Evolutionary conservation across 768 basidiomycete genomes (phyloP).

Genomic region (Collybia sp.): DNA sequence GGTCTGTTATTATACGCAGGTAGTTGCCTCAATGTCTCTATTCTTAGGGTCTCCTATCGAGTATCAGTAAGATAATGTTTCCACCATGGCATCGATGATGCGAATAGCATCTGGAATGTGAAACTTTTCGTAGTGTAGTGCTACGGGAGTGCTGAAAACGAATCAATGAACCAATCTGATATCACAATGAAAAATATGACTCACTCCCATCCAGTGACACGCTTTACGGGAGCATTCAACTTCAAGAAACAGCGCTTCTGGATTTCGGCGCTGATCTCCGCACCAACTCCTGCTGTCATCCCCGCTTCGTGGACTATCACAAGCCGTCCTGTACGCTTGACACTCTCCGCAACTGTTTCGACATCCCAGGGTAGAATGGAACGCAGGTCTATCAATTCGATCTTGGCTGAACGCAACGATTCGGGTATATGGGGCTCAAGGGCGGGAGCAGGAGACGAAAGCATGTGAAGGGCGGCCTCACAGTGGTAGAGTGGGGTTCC

Average conservation of each 20-base stretch:
- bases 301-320: conserved; percentile 93
- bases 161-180: background rate
- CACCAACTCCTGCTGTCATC: conserved; percentile 81
- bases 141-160: conserved; percentile 65
- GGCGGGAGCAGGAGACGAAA: conserved; percentile 59
- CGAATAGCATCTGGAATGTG: conserved; percentile 85
- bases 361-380: conserved; percentile 90
- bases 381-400: conserved; percentile 89
- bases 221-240: conserved; percentile 80
- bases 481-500: conserved; percentile 93
- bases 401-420: conserved; percentile 58
- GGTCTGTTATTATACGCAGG: conserved; percentile 34
- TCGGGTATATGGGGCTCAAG: conserved; percentile 63
- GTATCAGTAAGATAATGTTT: conserved; percentile 67
- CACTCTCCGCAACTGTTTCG: conserved; percentile 75
- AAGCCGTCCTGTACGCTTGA: conserved; percentile 77
- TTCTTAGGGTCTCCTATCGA: conserved; percentile 6
- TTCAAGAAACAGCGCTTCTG: conserved; percentile 87
- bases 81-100: conserved; percentile 77
- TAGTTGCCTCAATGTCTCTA: conserved; percentile 2
- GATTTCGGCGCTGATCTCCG: conserved; percentile 88
- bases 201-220: conserved; percentile 94
- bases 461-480: conserved; percentile 74
- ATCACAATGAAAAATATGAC: conserved; percentile 28
- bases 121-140: conserved; percentile 88